Base-by-base conservation (phyloP, 352 stramenopile species). In the Globisporangium nodosum region DNA sequence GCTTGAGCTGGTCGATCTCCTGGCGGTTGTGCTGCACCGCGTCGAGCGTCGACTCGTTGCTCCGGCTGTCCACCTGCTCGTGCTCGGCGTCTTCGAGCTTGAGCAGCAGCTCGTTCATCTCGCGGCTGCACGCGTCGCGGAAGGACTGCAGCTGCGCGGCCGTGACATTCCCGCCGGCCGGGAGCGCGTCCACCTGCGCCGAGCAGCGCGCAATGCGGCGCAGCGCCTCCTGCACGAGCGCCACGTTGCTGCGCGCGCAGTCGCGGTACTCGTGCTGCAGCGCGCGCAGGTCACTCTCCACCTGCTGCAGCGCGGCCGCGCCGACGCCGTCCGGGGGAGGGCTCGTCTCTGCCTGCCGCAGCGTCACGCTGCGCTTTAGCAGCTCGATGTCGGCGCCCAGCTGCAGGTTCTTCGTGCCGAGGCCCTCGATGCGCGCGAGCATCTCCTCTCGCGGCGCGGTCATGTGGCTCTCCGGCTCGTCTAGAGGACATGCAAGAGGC, bases 121-220 rank as follows among this genome's bases (percentile, higher is more conserved):
- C 59, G 31, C 73, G 66, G 0, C 52, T 73, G 52, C 76, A 88
- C 31, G 79, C 70, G 11, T 66, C 52, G 11, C 66, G 64, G 42
- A 88, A 74, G 33, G 53, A 57, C 58, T 79, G 67, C 27, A 87
- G 49, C 48, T 87, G 68, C n/a, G 61, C 52, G 8, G 56, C 50
- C 2, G 73, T 81, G 0, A 76, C n/a, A 47, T 60, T 69, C 16
- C 65, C 62, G 21, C 58, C 67, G 12, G 60, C 58, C 50, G 78
- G 72, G 5, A 84, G 54, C 16, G 56, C 68, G 47, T 85, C 73
- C 21, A 85, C 66, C 48, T 81, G 76, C 16, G 54, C 60, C n/a
- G 77, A 74, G 42, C 77, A 85, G 20, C 73, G 71, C 31, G 72
- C 69, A n/a, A 85, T 71, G 52, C 75, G 76, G n/a, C 54, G 59